phyloP scores from a whole-genome alignment of 2,329 filamentous ascomycete species.

The Epicoccum nigrum region DNA sequence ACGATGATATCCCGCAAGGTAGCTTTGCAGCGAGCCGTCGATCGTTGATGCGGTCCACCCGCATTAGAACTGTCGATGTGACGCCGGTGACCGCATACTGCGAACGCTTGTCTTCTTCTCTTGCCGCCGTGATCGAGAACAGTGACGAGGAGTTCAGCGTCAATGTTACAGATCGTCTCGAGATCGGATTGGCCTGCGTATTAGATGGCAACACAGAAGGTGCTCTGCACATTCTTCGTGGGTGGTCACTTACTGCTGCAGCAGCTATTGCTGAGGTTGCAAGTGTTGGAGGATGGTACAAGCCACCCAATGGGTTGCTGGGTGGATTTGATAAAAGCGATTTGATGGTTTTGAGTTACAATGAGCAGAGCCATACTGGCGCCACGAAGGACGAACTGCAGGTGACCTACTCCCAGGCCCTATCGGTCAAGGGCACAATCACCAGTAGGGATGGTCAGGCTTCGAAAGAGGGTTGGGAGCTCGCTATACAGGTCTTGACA shows the following conservation, averaged over 20 bases:
- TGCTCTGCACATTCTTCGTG: constrained; percentile 73
- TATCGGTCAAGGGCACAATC: constrained; percentile 55
- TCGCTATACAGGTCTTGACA: constrained; percentile 81
- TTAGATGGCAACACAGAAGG: constrained; percentile 83
- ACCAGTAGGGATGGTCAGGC: constrained; percentile 36
- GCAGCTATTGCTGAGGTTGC: constrained; percentile 83
- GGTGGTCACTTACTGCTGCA: constrained; percentile 81
- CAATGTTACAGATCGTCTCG: constrained; percentile 75
- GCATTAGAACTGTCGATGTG: constrained; percentile 56
- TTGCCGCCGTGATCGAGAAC: constrained; percentile 68
- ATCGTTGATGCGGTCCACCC: constrained; percentile 48
- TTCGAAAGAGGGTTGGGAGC: constrained; percentile 77
- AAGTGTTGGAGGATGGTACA: constrained; percentile 82
- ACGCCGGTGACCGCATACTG: constrained; percentile 72
- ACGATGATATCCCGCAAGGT: constrained; percentile 51
- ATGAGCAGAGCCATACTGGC: constrained; percentile 34
- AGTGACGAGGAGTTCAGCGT: constrained; percentile 73
- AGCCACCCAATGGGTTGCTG: constrained; percentile 58
- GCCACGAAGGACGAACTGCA: constrained; percentile 81
- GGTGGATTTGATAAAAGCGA: constrained; percentile 81
- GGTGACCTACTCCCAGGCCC: constrained; percentile 74
- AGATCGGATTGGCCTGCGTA: constrained; percentile 80
- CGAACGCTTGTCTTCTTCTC: constrained; percentile 72
- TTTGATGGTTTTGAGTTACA: constrained; percentile 77
- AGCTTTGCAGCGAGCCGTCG: constrained; percentile 55